Conservation (phyloP, 2,329 filamentous ascomycete species). For the Xylaria sp. region DNA sequence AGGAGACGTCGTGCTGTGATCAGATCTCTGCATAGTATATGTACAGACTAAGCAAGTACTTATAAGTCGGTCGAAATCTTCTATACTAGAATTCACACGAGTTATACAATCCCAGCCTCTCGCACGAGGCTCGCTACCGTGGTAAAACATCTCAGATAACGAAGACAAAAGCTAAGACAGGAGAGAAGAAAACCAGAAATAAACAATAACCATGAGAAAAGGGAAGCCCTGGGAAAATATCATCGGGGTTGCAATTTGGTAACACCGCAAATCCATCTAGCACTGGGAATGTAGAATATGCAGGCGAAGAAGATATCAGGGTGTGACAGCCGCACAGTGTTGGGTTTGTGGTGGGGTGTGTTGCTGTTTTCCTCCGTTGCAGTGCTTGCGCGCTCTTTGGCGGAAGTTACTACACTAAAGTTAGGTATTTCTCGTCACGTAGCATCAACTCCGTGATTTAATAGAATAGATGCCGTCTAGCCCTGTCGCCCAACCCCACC, state of each 20-base stretch:
- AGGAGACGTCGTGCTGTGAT: conserved; percentile 5
- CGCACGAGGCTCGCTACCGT: not conserved
- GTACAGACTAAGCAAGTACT: not conserved
- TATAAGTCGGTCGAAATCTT: not conserved
- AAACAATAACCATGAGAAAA: not conserved
- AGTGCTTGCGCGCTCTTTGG: not conserved
- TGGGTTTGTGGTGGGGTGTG: conserved; percentile 6
- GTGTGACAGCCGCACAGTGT: conserved; percentile 35
- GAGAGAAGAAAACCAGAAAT: not conserved
- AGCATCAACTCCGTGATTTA: conserved; percentile 26
- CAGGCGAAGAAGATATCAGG: conserved; percentile 9
- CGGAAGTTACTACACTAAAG: conserved; percentile 6
- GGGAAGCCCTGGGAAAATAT: not conserved
- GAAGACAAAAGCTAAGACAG: not conserved
- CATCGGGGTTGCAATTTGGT: conserved; percentile 23
- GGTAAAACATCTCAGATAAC: not conserved
- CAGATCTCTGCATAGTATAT: not conserved
- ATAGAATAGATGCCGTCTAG: conserved; percentile 34
- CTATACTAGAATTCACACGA: not conserved
- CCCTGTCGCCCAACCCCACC: conserved; percentile 30
- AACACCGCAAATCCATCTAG: conserved; percentile 18
- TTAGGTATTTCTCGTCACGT: conserved; percentile 27
- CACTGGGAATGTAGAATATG: not conserved
- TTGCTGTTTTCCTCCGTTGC: not conserved
- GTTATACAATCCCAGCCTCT: not conserved